Conservation (phyloP, 2,329 filamentous ascomycete genomes). For the Ascosphaera apis region DNA sequence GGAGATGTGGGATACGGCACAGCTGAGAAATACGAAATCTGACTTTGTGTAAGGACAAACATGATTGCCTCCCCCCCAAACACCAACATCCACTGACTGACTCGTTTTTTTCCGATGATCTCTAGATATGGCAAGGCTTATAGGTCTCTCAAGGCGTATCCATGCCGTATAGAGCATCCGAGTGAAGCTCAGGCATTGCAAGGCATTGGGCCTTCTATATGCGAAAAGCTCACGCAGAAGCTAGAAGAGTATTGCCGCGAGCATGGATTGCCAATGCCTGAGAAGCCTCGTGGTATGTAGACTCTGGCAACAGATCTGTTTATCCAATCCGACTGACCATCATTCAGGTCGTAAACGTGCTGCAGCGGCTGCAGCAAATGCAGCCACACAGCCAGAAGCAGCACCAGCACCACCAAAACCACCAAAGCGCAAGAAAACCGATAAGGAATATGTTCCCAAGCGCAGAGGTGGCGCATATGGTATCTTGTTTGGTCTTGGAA, state of each 20-base stretch:
- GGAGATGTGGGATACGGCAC: slow-evolving; percentile 50
- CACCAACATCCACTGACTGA: too few species aligned
- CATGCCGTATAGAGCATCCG: slow-evolving; percentile 46
- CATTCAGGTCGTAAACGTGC: slow-evolving; percentile 11
- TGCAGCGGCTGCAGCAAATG: slow-evolving; percentile 10
- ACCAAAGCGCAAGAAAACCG: slow-evolving; percentile 27
- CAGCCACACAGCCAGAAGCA: slow-evolving; percentile 13
- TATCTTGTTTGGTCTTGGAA: slow-evolving; percentile 42
- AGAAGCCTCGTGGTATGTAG: slow-evolving; percentile 20
- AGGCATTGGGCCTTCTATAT: slow-evolving; percentile 50
- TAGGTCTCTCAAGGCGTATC: slow-evolving; percentile 52
- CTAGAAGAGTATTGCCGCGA: slow-evolving; percentile 34
- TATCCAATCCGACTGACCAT: slow-evolving; percentile 4
- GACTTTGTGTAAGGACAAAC: neutral
- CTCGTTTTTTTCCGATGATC: neutral
- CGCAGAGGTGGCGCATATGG: slow-evolving; percentile 55
- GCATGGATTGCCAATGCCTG: slow-evolving; percentile 45
- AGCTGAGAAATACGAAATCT: slow-evolving; percentile 30
- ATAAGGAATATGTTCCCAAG: slow-evolving; percentile 47
- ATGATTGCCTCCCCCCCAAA: too few species aligned
- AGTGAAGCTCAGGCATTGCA: slow-evolving; percentile 49
- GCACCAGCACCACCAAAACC: slow-evolving; percentile 8
- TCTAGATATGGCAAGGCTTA: slow-evolving; percentile 52
- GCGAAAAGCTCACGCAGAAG: slow-evolving; percentile 40
- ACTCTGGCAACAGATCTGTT: neutral